A percentile compares a stretch with the other conserved stretches of the same genome.
Conservation (phyloP, 345 rosid species). For the Rhodamnia rubescens region DNA sequence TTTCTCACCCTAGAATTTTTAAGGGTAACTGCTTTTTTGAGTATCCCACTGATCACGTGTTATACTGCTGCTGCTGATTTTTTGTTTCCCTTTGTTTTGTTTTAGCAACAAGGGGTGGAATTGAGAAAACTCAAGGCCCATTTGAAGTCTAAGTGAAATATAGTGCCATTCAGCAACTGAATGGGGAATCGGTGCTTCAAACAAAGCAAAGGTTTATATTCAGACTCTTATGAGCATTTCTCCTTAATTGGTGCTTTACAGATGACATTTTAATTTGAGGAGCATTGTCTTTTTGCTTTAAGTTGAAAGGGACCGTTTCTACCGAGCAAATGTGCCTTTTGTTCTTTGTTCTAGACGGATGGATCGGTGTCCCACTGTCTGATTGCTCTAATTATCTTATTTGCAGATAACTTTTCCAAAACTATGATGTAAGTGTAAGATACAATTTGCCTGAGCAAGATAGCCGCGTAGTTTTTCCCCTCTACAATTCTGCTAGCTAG, state of each 20-base stretch:
- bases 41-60: neutral
- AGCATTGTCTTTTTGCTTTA: neutral
- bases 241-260: neutral
- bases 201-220: neutral
- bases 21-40: neutral
- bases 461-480: neutral
- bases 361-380: neutral
- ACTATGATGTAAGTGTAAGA: neutral
- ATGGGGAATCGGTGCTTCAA: neutral
- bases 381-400: neutral
- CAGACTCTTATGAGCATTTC: neutral
- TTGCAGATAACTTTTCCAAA: neutral
- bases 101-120: conserved; percentile 53
- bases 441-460: neutral
- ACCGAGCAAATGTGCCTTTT: neutral
- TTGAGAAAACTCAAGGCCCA: conserved; percentile 18
- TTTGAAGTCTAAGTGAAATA: conserved; percentile 35
- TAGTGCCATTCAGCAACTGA: neutral
- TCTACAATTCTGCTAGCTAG: neutral
- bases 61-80: neutral
- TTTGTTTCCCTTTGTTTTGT: neutral
- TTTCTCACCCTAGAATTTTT: neutral
- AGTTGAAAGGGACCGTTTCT: neutral
- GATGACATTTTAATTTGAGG: neutral
- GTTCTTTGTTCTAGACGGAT: neutral